Evolutionary conservation across 2,329 filamentous ascomycete genomes (phyloP).

Genomic region (Coniosporium tulheliwenetii): DNA sequence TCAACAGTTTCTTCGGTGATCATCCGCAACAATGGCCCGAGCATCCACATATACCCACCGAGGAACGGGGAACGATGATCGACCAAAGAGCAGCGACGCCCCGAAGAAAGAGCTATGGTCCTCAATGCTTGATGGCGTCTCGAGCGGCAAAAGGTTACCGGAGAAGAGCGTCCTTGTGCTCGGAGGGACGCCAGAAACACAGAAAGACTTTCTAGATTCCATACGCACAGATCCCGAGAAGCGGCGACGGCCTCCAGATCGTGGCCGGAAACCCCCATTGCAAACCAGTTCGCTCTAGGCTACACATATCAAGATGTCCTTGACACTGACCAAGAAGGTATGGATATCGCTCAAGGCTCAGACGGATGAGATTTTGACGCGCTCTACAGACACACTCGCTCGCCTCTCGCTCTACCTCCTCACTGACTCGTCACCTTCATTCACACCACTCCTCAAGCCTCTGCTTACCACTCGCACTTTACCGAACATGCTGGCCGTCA

Average conservation of each 20-base stretch:
- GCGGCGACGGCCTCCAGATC: conserved; percentile 35
- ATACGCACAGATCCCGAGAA: conserved; percentile 21
- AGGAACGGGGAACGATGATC: conserved; percentile 8
- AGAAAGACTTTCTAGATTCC: conserved; percentile 62
- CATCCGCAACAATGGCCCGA: background rate
- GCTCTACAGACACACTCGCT: conserved; percentile 59
- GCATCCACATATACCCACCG: no score
- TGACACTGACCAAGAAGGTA: conserved; percentile 85
- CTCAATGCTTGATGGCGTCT: conserved; percentile 78
- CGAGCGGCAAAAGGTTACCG: conserved; percentile 75
- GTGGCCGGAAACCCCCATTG: conserved; percentile 49
- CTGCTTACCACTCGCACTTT: conserved; percentile 73
- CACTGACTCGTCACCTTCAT: conserved; percentile 68
- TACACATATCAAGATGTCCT: conserved; percentile 94
- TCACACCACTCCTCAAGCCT: conserved; percentile 67
- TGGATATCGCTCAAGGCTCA: conserved; percentile 5
- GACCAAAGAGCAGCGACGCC: conserved; percentile 40
- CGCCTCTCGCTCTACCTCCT: conserved; percentile 81
- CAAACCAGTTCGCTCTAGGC: conserved; percentile 81
- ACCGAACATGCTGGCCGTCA: conserved; percentile 69
- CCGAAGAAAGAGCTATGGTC: conserved; percentile 84
- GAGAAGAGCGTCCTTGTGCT: conserved; percentile 85
- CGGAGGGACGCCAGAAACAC: conserved; percentile 68
- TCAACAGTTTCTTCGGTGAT: background rate
- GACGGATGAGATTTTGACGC: conserved; percentile 5